Base-by-base conservation (phyloP, 345 rosid species). In the Erucastrum elatum region DNA sequence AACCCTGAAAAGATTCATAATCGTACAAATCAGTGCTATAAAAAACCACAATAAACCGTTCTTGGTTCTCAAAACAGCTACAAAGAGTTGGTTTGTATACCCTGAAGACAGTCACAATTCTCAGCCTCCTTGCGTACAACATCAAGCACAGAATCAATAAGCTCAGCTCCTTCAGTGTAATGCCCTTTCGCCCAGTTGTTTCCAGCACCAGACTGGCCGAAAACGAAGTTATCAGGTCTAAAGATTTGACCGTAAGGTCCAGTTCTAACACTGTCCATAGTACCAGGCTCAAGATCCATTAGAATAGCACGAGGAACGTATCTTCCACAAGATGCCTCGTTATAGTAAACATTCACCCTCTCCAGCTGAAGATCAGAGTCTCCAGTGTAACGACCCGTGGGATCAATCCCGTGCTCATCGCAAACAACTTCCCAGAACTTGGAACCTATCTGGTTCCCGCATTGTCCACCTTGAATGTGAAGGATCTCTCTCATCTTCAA, bases 151-250 rank as follows among this genome's bases (percentile, higher is more conserved):
- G 94, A 85, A 61, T 90, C 92, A 67, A 90, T 88, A 80, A 90
- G 84, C 82, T 90, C 94, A 2, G 94, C 92, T n/a, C 94, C 94
- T 69, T 90, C 92, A 2, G 94, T 88, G 68, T 90, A 90, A 31
- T 90, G 94, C 11, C 94, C 94, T 75, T 90, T 90, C 26, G 94
- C 94, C 92, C 92, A 90, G 84, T 90, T 90, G 74, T 90, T 88
- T 15, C 94, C 92, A 1, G 92, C 94, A 31, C 94, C 94, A 13
- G 90, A 87, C 51, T 90, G 94, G 2, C 94, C 92, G 63, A 90
- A 90, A 49, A 88, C 90, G 55, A 90, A 90, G 75, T 90, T 90
- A 64, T 90, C 94, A 4, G 94, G 91, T 26, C 94, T 76, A 58
- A 90, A 90, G 41, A 90, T 87, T 78, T 87, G 92, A 6, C 95